A percentile compares a stretch with the other conserved stretches of the same genome.
Conservation (phyloP, 1,139 yeast genomes). For the Debaryomycetaceae sp. region DNA sequence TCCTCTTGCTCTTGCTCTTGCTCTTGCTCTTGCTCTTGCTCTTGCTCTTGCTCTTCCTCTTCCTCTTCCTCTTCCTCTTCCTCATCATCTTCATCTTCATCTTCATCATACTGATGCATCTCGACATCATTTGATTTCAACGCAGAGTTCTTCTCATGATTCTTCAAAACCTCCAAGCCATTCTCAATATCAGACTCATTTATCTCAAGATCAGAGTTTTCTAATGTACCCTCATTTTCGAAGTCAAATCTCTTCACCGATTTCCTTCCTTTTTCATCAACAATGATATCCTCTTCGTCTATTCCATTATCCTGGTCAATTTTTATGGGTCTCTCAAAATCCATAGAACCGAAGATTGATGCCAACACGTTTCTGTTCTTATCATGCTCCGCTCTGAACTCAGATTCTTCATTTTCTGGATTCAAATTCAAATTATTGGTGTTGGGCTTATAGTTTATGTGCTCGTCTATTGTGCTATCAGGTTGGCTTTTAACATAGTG, state of each 20-base stretch:
- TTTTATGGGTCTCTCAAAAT: constrained; percentile 61
- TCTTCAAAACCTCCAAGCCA: constrained; percentile 19
- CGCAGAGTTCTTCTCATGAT: constrained; percentile 15
- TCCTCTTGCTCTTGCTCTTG: constrained; percentile 2
- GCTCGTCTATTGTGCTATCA: constrained; percentile 10
- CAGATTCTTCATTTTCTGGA: constrained; percentile 19
- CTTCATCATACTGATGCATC: constrained; percentile 46
- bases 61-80: constrained; percentile 13
- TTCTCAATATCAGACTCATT: constrained; percentile 18
- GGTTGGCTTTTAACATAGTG: not conserved
- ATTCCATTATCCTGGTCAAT: constrained; percentile 43
- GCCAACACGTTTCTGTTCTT: constrained; percentile 49
- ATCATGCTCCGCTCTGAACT: constrained; percentile 24
- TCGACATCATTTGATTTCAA: constrained; percentile 30
- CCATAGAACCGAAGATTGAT: constrained; percentile 46
- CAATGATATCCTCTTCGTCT: constrained; percentile 43
- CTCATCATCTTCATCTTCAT: constrained; percentile 23
- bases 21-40: constrained; percentile 19
- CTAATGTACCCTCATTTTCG: constrained; percentile 32
- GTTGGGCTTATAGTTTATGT: not conserved
- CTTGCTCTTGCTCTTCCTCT: not conserved
- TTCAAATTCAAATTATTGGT: not conserved
- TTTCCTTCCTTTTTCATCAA: constrained; percentile 46
- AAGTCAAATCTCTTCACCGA: constrained; percentile 33
- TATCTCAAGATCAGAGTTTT: constrained; percentile 14